Base-by-base conservation (phyloP, 106 monocot species). In the Dendrobium officinale region DNA sequence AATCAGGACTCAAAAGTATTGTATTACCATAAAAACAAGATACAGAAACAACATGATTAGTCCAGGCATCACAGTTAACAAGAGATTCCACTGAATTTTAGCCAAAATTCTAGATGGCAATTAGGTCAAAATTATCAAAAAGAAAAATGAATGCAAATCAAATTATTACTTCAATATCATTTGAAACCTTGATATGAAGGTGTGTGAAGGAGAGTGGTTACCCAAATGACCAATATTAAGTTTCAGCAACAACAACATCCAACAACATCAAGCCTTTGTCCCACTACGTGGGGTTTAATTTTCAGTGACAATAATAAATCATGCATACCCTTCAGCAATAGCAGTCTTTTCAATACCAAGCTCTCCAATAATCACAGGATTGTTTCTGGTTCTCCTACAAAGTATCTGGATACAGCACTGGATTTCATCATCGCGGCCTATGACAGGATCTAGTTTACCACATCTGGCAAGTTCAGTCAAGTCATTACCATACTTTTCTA, bases 341-440 rank as follows among this genome's bases (percentile, higher is more conserved):
- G 27, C 27, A 27, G 0, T 27, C 27, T 27, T 27, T 27, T 0
- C 27, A 27, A 27, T 0, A 27, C 27, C 27, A 27, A 0, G 27
- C 27, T 27, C 27, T 27, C 27, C 27, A 27, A 27, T 27, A 27
- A 27, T 27, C 27, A 27, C 27, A 27, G 27, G 27, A 75, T 95
- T 95, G 48, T 95, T 95, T 80, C 92, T 95, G 19, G 92, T 95
- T 81, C 92, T 87, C n/a, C n/a, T n/a, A 51, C 86, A 90, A 55
- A 95, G 81, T 78, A 95, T 95, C 67, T 92, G 95, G n/a, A 95
- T 92, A 75, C 92, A 95, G 22, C 93, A 89, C 13, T 93, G 77
- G 67, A 96, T 93, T 55, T 96, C 96, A 79, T 96, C 96, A 83
- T 96, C 96, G 44, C 96, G 96, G 17, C 96, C 96, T 76, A 96